Evolutionary conservation across 176 grass and related monocot species (phyloP).

Genomic region (Calamus simplicifolius): DNA sequence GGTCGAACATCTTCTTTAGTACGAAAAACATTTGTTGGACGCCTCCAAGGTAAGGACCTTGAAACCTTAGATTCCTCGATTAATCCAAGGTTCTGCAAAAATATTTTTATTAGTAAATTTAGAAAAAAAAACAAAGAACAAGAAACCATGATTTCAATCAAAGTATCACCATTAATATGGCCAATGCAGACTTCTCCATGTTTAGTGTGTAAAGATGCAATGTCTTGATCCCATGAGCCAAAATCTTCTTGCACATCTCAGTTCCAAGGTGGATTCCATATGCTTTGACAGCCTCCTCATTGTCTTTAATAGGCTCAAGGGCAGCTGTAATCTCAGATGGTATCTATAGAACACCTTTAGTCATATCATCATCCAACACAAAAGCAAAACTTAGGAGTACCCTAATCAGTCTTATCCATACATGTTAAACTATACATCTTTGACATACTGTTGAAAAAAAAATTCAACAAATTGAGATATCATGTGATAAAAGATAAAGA

Average conservation of each 20-base stretch:
- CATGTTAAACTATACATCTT: no score
- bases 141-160: background rate
- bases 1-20: constrained; percentile 79
- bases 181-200: constrained; percentile 82
- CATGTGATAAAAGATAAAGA: no score
- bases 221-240: constrained; percentile 75
- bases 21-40: constrained; percentile 73
- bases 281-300: constrained; percentile 72
- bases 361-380: background rate
- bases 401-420: no score
- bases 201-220: constrained; percentile 87
- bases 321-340: constrained; percentile 65
- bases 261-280: constrained; percentile 82
- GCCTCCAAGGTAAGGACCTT: constrained; percentile 80
- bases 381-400: no score
- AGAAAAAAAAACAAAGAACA: background rate
- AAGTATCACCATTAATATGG: constrained; percentile 53
- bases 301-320: constrained; percentile 77
- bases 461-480: no score
- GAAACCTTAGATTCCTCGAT: constrained; percentile 70
- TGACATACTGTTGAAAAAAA: no score
- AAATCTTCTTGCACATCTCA: constrained; percentile 93
- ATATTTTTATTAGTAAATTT: constrained; percentile 2
- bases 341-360: constrained; percentile 28
- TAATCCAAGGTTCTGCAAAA: constrained; percentile 66